Percentiles rank a stretch among this genome's conserved stretches.
These are phyloP conservation scores for Thalassiosira delicatula DNA, from an alignment of 352 stramenopile species.

Conservation along the genomic window DNA sequence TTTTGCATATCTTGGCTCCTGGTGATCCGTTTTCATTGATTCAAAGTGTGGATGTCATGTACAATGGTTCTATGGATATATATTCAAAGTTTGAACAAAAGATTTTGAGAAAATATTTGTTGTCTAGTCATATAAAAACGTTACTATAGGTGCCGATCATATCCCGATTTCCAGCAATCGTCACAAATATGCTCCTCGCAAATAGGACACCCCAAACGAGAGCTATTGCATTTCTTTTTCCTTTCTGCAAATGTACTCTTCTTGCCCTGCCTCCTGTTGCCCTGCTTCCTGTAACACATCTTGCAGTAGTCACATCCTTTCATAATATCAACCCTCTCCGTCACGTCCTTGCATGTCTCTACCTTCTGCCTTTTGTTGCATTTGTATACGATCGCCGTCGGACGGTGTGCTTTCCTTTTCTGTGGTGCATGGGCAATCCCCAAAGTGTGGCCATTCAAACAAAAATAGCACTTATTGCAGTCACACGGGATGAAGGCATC, in stretches of 20 bases:
- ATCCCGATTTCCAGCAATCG: not conserved
- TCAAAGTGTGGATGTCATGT: too few relatives aligned
- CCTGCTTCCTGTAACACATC: slow-evolving; percentile 1
- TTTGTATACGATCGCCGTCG: not conserved
- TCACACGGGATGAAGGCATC: slow-evolving; percentile 13
- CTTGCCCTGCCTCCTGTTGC: not conserved
- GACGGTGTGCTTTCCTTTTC: not conserved
- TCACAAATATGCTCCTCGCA: not conserved
- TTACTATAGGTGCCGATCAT: not conserved
- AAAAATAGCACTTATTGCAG: slow-evolving; percentile 47
- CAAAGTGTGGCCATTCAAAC: slow-evolving; percentile 19
- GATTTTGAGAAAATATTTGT: too few relatives aligned
- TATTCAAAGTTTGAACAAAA: too few relatives aligned
- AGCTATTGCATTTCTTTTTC: not conserved
- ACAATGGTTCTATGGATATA: too few relatives aligned
- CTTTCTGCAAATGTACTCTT: too few relatives aligned
- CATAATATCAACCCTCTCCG: not conserved
- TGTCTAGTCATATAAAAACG: too few relatives aligned
- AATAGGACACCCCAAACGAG: not conserved
- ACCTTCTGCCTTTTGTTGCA: too few relatives aligned
- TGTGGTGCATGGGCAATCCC: not conserved
- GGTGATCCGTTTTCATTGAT: too few relatives aligned
- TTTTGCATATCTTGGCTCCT: not conserved
- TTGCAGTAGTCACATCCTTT: not conserved
- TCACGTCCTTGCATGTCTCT: too few relatives aligned